These are phyloP conservation scores for Penicillium ochrochloron DNA, from an alignment of 495 filamentous ascomycete species.

Conservation along the genomic window DNA sequence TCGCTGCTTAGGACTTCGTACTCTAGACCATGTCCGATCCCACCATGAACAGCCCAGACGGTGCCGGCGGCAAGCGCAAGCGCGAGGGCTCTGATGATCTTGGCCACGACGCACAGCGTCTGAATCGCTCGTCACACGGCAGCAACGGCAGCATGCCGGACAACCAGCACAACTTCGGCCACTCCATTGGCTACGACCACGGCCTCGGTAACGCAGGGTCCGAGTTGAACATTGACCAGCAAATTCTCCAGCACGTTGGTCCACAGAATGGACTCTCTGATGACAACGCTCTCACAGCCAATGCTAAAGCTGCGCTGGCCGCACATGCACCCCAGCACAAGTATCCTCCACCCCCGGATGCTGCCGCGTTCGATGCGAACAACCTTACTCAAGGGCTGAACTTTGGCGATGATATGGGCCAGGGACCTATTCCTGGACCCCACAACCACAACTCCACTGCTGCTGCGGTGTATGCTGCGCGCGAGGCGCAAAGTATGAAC, in stretches of 20 bases:
- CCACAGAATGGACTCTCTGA: slow-evolving; percentile 53
- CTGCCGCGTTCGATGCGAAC: slow-evolving; percentile 45
- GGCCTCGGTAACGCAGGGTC: slow-evolving; percentile 43
- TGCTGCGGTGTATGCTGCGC: slow-evolving; percentile 52
- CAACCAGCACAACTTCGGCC: slow-evolving; percentile 45
- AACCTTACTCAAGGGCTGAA: slow-evolving; percentile 46
- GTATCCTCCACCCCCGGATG: slow-evolving; percentile 49
- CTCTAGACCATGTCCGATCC: slow-evolving; percentile 46
- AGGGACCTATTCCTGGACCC: slow-evolving; percentile 39
- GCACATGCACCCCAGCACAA: slow-evolving; percentile 51
- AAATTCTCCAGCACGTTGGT: slow-evolving; percentile 55
- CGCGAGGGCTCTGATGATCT: slow-evolving; percentile 49
- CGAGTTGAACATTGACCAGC: slow-evolving; percentile 54
- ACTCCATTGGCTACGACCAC: slow-evolving; percentile 48
- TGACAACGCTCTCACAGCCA: slow-evolving; percentile 52
- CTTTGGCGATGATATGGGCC: slow-evolving; percentile 53
- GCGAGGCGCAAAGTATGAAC: slow-evolving; percentile 51
- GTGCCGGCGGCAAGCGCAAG: slow-evolving; percentile 51
- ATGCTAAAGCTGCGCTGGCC: slow-evolving; percentile 52
- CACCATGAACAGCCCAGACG: slow-evolving; percentile 45
- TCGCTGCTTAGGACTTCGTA: slow-evolving; percentile 15
- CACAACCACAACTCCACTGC: slow-evolving; percentile 53
- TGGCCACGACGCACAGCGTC: slow-evolving; percentile 48
- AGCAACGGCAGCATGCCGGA: slow-evolving; percentile 53
- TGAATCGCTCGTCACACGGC: slow-evolving; percentile 50